Base-by-base conservation (phyloP, 2,329 filamentous ascomycete genomes). In the Leptographium wingfieldii region DNA sequence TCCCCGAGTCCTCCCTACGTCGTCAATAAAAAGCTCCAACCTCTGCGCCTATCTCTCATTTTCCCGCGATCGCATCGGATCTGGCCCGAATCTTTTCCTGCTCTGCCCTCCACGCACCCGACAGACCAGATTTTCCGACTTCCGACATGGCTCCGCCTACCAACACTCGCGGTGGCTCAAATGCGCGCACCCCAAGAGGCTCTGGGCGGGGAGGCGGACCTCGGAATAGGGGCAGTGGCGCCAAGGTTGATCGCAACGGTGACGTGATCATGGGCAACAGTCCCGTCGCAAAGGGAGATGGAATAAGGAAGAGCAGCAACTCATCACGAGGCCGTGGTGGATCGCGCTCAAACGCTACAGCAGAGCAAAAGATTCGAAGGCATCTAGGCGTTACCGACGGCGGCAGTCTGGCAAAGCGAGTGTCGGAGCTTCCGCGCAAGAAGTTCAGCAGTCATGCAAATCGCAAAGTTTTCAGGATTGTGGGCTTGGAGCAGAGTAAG, bases 401-500 rank as follows among this genome's bases (percentile, higher is more conserved):
- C 66, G 63, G 66, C 62, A 64, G 66, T 59, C 52, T 66, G 51
- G 49, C 66, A 40, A 66, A 64, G 60, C 60, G 68, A 3, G 61
- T 66, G 35, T 62, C 65, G 5, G 63, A 65, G 51, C 59, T 64
- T 40, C 61, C 64, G 43, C 63, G 64, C 56, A 62, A 63, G 43
- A 67, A 65, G 57, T 64, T 29, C 63, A 59, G 56, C 43, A 62
- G 62, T 46, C 64, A 65, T 55, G 65, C 67, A 31, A 69, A 73
- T 59, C 68, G 68, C 40, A 70, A 70, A 31, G 70, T 69, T 1
- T 69, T 84, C 48, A 76, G 74, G 61, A 74, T 92, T 27, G 74
- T 76, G 63, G 87, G 87, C 31, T 77, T 89, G 67, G 83, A 80
- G 67, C 73, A 81, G 53, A 90, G 86, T 74, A 90, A 86, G 70